These are phyloP conservation scores for Nemania serpens DNA, from an alignment of 2,329 filamentous ascomycete genomes.

Conservation along the genomic window DNA sequence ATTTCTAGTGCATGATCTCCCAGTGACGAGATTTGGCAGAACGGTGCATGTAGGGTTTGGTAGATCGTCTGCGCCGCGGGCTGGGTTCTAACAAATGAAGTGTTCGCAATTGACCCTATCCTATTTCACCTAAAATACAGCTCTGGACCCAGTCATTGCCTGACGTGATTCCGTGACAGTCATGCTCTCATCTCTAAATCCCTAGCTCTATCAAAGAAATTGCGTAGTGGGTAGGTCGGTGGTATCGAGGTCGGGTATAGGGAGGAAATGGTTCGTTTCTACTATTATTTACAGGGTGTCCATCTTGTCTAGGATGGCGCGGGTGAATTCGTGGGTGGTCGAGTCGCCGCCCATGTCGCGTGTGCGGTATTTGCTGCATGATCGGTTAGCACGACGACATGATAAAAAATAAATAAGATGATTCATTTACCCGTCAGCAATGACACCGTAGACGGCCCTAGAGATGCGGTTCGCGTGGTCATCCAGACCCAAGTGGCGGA, in stretches of 20 bases:
- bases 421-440: constrained; percentile 80
- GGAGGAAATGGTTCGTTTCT: constrained; percentile 11
- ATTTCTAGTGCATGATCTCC: too few species aligned
- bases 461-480: constrained; percentile 98
- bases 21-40: background rate
- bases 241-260: constrained; percentile 33
- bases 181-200: constrained; percentile 37
- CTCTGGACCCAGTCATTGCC: constrained; percentile 35
- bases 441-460: constrained; percentile 77
- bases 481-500: constrained; percentile 95
- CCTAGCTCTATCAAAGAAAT: constrained; percentile 37
- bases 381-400: constrained; percentile 46
- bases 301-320: constrained; percentile 94
- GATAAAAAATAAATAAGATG: constrained; percentile 8
- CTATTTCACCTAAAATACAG: constrained; percentile 42
- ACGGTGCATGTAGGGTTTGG: background rate
- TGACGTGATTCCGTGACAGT: constrained; percentile 40
- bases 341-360: constrained; percentile 93
- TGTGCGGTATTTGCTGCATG: constrained; percentile 76
- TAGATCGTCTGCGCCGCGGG: background rate
- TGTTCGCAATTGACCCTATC: constrained; percentile 34
- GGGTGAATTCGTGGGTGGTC: constrained; percentile 93
- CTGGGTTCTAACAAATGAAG: constrained; percentile 17
- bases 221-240: constrained; percentile 26
- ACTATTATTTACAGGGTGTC: constrained; percentile 65